Conservation (phyloP, 2,329 filamentous ascomycete species). For the Clonostachys sp. region DNA sequence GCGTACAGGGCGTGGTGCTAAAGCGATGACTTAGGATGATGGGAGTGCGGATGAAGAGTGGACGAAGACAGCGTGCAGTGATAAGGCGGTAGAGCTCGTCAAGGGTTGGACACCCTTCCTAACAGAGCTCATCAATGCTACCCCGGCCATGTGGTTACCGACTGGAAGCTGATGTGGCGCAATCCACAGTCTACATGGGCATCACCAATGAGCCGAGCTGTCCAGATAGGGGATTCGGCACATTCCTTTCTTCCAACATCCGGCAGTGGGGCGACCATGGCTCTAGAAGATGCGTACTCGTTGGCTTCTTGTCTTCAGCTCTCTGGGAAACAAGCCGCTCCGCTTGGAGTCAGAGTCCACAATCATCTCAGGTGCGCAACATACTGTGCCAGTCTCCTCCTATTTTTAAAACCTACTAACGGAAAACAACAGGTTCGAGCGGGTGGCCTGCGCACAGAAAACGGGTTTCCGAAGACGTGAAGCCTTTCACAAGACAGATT, state of each 20-base stretch:
- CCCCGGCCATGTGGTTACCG: slow-evolving; percentile 18
- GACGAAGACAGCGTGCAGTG: slow-evolving; percentile 43
- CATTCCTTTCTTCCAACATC: slow-evolving; percentile 11
- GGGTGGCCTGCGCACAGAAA: slow-evolving; percentile 8
- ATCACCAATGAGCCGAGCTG: slow-evolving; percentile 5
- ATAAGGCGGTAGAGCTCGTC: slow-evolving; percentile 44
- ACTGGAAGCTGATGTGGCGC: slow-evolving; percentile 46
- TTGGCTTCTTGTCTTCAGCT: slow-evolving; percentile 9
- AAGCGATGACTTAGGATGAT: slow-evolving; percentile 54
- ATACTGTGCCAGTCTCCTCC: too few relatives aligned
- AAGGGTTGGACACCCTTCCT: slow-evolving; percentile 42
- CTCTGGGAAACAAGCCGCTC: slow-evolving; percentile 1
- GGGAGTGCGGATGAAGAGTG: slow-evolving; percentile 54
- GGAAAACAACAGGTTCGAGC: slow-evolving; percentile 5
- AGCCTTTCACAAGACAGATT: slow-evolving; percentile 9
- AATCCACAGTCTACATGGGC: slow-evolving; percentile 43
- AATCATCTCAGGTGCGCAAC: slow-evolving; percentile 2
- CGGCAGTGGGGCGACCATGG: slow-evolving; percentile 8
- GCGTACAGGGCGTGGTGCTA: slow-evolving; percentile 39
- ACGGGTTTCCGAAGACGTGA: slow-evolving; percentile 11
- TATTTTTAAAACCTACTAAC: not conserved
- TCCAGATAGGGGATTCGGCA: slow-evolving; percentile 11
- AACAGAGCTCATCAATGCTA: not conserved
- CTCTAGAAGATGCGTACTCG: slow-evolving; percentile 11
- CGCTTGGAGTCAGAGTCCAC: slow-evolving; percentile 1